Percentiles rank a stretch among this genome's conserved stretches.
phyloP scores from a whole-genome alignment of 371 early-diverging fungal genomes.

The Rhizopus sp. region DNA sequence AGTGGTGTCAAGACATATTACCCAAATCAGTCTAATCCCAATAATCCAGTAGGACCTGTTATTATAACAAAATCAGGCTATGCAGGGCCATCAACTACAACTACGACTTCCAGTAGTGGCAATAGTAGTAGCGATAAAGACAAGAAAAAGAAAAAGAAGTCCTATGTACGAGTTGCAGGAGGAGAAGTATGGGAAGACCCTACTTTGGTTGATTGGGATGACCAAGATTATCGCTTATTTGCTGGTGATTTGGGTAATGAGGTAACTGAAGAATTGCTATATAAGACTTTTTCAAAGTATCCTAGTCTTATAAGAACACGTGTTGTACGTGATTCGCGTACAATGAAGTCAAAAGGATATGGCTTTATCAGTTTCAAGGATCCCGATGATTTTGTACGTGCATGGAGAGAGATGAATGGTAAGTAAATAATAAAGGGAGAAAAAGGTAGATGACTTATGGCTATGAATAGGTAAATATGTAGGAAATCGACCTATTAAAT shows the following conservation, averaged over 20 bases:
- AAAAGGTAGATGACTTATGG: neutral
- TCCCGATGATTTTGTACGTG: constrained; percentile 81
- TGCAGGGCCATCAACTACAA: constrained; percentile 16
- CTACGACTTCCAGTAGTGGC: constrained; percentile 2
- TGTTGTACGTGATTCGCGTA: constrained; percentile 79
- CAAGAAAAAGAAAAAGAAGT: constrained; percentile 56
- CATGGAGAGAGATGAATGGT: constrained; percentile 92
- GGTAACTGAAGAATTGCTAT: constrained; percentile 79
- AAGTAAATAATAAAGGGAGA: constrained; percentile 15
- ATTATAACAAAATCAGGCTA: constrained; percentile 22
- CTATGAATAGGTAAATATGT: constrained; percentile 85
- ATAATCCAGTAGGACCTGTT: constrained; percentile 20
- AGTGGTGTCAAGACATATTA: constrained; percentile 21
- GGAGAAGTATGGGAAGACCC: constrained; percentile 95
- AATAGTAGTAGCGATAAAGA: constrained; percentile 10
- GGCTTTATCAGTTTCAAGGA: constrained; percentile 85
- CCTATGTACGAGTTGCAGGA: constrained; percentile 79
- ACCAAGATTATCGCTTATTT: constrained; percentile 85
- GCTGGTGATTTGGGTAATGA: constrained; percentile 91
- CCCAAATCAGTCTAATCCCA: constrained; percentile 18
- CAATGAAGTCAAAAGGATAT: constrained; percentile 81
- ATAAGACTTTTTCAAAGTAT: constrained; percentile 79
- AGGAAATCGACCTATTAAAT: constrained; percentile 92
- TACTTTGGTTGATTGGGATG: constrained; percentile 90
- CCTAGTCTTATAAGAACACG: constrained; percentile 74